Conservation (phyloP, 2,329 filamentous ascomycete species). For the Shiraia sp. region DNA sequence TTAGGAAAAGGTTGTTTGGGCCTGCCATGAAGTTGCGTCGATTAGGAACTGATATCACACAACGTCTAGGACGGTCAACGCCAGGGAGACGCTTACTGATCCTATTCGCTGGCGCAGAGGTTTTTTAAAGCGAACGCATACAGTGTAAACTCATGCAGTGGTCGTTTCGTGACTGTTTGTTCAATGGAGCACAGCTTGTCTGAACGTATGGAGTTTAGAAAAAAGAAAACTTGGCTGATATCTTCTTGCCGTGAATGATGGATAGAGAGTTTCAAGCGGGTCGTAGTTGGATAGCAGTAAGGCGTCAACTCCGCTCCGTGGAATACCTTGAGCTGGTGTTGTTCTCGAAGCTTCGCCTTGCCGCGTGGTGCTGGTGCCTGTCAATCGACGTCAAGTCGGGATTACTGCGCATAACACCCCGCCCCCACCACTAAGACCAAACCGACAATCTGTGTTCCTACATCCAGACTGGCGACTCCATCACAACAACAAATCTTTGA, state of each 20-base stretch:
- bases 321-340: conserved; percentile 1
- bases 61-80: conserved; percentile 13
- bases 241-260: neutral
- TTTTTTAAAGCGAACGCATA: neutral
- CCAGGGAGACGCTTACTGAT: conserved; percentile 22
- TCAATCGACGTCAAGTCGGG: conserved; percentile 7
- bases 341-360: conserved; percentile 34
- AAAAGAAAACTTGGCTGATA: neutral
- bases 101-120: neutral
- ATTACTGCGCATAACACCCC: too few relatives aligned
- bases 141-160: neutral
- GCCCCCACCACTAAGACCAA: conserved; percentile 20
- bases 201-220: neutral
- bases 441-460: neutral
- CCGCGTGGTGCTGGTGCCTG: conserved; percentile 23
- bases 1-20: conserved; percentile 34
- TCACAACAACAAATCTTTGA: conserved; percentile 15
- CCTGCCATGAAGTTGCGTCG: conserved; percentile 35
- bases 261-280: too few relatives aligned
- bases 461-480: conserved; percentile 16
- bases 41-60: conserved; percentile 18
- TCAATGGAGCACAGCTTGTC: neutral
- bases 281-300: neutral
- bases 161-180: neutral
- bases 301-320: neutral